Percentiles rank a stretch among this genome's conserved stretches.
These are phyloP conservation scores for Exophiala calicioides DNA, from an alignment of 2,329 filamentous ascomycete genomes.

Conservation along the genomic window DNA sequence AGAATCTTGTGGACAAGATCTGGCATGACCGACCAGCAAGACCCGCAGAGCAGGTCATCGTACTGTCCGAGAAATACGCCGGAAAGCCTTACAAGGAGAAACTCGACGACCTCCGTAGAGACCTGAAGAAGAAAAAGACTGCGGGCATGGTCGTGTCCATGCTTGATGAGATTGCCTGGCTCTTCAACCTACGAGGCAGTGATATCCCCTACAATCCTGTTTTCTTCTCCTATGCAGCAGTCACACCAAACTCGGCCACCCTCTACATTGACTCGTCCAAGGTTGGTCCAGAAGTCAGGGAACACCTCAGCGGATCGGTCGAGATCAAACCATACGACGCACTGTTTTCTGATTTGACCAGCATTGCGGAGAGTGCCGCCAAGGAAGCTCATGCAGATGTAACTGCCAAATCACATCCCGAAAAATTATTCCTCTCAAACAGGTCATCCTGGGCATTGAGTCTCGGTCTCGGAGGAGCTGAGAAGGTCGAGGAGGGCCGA, in stretches of 20 bases:
- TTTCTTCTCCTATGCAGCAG: conserved; percentile 92
- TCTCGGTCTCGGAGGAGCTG: conserved; percentile 80
- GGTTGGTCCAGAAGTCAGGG: conserved; percentile 66
- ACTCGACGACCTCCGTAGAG: conserved; percentile 81
- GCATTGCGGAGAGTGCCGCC: conserved; percentile 55
- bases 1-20: conserved; percentile 88
- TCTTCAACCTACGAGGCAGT: conserved; percentile 94
- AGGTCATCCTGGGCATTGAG: conserved; percentile 92
- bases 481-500: conserved; percentile 79
- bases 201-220: conserved; percentile 98
- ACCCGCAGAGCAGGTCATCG: conserved; percentile 73
- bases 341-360: conserved; percentile 76
- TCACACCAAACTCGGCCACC: conserved; percentile 74
- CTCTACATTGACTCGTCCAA: conserved; percentile 85
- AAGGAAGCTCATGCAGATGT: conserved; percentile 38
- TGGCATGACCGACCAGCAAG: conserved; percentile 75
- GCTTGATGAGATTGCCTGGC: conserved; percentile 94
- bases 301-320: conserved; percentile 70
- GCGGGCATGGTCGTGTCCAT: conserved; percentile 78
- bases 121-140: conserved; percentile 85
- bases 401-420: conserved; percentile 39
- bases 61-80: conserved; percentile 70
- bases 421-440: conserved; percentile 82
- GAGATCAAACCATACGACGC: conserved; percentile 76
- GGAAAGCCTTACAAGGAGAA: conserved; percentile 84